These are phyloP conservation scores for Claviceps purpurea DNA, from an alignment of 2,329 filamentous ascomycete species.

Conservation along the genomic window DNA sequence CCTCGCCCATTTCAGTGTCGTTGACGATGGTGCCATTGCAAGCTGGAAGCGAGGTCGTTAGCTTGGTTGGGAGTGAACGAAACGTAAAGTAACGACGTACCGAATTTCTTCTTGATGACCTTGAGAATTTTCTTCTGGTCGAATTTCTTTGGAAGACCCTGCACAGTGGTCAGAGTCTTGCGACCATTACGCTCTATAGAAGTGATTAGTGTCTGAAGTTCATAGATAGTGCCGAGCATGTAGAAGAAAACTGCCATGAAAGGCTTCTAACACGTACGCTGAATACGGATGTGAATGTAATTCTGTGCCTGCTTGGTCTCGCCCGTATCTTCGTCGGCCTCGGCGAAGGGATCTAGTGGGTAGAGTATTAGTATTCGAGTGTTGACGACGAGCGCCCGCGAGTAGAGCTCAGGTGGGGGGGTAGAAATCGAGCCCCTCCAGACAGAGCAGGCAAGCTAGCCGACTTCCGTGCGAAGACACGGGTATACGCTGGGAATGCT, in stretches of 20 bases:
- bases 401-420: neutral
- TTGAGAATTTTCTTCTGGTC: conserved; percentile 99
- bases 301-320: conserved; percentile 91
- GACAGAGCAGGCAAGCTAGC: neutral
- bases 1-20: conserved; percentile 94
- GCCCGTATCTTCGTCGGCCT: conserved; percentile 99
- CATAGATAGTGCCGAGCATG: neutral
- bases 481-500: too few relatives aligned
- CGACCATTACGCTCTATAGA: conserved; percentile 95
- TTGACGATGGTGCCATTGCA: conserved; percentile 99
- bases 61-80: neutral
- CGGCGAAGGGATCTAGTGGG: conserved; percentile 92
- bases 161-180: conserved; percentile 99
- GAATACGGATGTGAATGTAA: conserved; percentile 99
- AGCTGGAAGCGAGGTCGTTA: conserved; percentile 35
- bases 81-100: conserved; percentile 32
- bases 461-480: neutral
- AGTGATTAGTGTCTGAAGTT: conserved; percentile 25
- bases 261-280: conserved; percentile 54
- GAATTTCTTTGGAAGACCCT: conserved; percentile 97
- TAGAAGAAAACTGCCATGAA: neutral
- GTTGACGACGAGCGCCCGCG: conserved; percentile 13
- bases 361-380: neutral
- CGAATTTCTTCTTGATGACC: conserved; percentile 99
- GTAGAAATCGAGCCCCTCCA: neutral